phyloP scores from a whole-genome alignment of 768 basidiomycete genomes.

The Podaxis rugospora region DNA sequence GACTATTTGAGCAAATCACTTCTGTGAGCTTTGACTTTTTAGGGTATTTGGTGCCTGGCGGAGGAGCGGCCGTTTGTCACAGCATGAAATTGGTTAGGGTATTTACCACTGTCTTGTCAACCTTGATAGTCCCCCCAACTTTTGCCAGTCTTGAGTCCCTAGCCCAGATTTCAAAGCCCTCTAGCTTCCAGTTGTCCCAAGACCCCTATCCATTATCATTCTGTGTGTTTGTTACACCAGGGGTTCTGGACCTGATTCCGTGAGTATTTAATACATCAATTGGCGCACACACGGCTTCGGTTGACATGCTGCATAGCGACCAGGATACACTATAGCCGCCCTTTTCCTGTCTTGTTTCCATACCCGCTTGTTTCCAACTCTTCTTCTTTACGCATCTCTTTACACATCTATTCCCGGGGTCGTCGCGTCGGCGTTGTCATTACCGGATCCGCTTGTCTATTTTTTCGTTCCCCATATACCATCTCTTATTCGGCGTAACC shows the following conservation, averaged over 20 bases:
- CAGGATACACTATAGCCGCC: conserved; percentile 3
- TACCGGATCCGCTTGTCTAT: conserved; percentile 7
- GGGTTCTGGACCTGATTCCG: conserved; percentile 6
- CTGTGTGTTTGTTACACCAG: neutral
- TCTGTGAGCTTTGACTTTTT: conserved; percentile 4
- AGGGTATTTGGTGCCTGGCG: neutral
- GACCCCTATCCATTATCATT: neutral
- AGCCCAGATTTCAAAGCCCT: neutral
- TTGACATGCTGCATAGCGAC: conserved; percentile 11
- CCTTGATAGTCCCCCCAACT: neutral
- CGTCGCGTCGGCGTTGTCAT: neutral
- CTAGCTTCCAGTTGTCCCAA: neutral
- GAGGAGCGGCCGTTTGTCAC: neutral
- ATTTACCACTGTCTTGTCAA: neutral
- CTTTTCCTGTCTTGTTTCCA: neutral
- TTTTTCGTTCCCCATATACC: conserved; percentile 8
- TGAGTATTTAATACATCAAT: neutral
- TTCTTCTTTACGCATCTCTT: neutral
- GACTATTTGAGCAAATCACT: neutral
- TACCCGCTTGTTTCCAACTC: neutral
- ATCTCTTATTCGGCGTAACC: neutral
- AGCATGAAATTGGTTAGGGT: neutral
- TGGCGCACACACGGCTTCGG: conserved; percentile 1
- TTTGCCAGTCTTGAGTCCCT: neutral
- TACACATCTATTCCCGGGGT: neutral